A percentile compares a stretch with the other conserved stretches of the same genome.
These are phyloP conservation scores for Entomortierella chlamydospora DNA, from an alignment of 192 early-diverging fungal species.

Conservation along the genomic window DNA sequence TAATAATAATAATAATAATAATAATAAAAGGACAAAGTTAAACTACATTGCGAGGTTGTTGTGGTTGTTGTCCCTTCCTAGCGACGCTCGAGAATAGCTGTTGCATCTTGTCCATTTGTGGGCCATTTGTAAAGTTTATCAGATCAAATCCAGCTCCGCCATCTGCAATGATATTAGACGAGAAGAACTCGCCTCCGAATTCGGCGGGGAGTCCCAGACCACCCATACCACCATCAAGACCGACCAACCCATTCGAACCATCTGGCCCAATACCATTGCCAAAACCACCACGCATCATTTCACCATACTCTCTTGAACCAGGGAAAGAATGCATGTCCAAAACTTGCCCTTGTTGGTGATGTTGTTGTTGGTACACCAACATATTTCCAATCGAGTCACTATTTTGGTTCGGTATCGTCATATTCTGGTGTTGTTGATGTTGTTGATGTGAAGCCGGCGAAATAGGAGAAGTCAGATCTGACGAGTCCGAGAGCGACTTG, in stretches of 20 bases:
- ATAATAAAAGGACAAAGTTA: not conserved
- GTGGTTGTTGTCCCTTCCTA: not conserved
- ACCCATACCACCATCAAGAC: not conserved
- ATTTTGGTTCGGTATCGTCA: not conserved
- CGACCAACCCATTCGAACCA: not conserved
- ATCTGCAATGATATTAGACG: not conserved
- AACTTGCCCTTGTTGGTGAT: not conserved
- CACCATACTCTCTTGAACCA: not conserved
- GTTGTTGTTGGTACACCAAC: not conserved
- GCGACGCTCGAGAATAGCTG: constrained; percentile 1
- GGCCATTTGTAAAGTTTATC: not conserved
- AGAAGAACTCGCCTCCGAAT: not conserved
- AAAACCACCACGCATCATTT: not conserved
- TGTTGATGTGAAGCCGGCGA: constrained; percentile 8
- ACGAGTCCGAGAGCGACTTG: constrained; percentile 7
- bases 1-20: not conserved
- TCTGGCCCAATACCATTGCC: not conserved
- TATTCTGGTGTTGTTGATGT: not conserved
- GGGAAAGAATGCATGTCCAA: not conserved
- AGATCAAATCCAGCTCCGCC: not conserved
- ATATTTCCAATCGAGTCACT: not conserved
- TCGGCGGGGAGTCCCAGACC: not conserved
- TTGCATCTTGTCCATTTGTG: not conserved
- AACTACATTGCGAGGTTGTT: not conserved
- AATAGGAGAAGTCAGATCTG: constrained; percentile 9